Evolutionary conservation across 129 eudicot genomes (phyloP).

Genomic region (Saposhnikovia divaricata): DNA sequence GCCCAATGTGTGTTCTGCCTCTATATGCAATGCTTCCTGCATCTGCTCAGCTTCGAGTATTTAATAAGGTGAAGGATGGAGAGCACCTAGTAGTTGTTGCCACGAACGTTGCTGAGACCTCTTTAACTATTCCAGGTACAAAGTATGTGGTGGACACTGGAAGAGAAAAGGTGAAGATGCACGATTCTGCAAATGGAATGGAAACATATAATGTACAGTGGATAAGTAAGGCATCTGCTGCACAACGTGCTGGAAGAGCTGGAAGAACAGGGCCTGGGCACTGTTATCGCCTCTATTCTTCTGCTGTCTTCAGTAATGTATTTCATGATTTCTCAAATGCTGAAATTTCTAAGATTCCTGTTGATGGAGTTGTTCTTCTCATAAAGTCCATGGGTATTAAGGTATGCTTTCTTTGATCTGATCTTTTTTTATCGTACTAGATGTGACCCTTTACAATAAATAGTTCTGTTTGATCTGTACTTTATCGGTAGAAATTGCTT

Average conservation of each 20-base stretch:
- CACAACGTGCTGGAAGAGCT: conserved; percentile 97
- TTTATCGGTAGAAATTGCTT: no score
- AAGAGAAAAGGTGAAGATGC: conserved; percentile 76
- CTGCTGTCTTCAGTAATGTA: conserved; percentile 62
- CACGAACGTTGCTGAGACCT: conserved; percentile 96
- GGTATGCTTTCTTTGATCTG: no score
- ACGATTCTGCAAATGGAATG: conserved; percentile 68
- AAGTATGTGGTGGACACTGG: conserved; percentile 95
- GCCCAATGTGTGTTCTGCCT: conserved; percentile 66
- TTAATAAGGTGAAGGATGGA: conserved; percentile 60
- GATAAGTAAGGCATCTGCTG: conserved; percentile 96
- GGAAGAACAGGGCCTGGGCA: conserved; percentile 99
- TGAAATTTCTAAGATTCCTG: conserved; percentile 81
- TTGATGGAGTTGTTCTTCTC: conserved; percentile 90
- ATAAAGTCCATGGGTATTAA: conserved; percentile 75
- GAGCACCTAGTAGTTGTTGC: conserved; percentile 85
- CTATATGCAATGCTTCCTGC: conserved; percentile 98
- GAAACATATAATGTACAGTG: conserved; percentile 82
- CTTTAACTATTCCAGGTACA: conserved; percentile 88
- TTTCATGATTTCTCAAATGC: conserved; percentile 63
- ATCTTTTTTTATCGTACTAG: no score
- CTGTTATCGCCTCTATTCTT: conserved; percentile 88
- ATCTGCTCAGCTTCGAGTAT: conserved; percentile 85
- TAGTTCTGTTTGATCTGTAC: no score
- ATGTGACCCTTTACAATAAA: no score